Evolutionary conservation across 2,329 filamentous ascomycete species (phyloP), one percentile per base, ranked within the genome.

Genomic region (Diaporthe vaccinii): DNA sequence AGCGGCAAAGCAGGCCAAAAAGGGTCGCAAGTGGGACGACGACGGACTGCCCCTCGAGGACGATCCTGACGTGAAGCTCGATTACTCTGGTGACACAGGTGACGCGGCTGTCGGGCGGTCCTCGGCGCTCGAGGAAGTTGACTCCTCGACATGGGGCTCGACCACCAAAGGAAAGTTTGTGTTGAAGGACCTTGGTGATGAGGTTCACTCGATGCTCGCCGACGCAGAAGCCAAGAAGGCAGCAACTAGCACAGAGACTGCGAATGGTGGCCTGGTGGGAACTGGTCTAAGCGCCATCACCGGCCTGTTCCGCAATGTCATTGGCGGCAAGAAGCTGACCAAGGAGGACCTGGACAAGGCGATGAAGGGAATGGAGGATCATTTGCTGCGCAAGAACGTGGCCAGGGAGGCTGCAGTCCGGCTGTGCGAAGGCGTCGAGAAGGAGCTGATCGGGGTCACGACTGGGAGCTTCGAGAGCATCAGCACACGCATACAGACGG

Each of bases 341-440:
- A 94, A 95, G 83, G 91, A 94, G 78, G 96, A 98, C 81, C 89
- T 99, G 31, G 93, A 95, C 77, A 98, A 97, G 83, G 94, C 97
- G 2, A 92, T 99, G 86, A 97, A 96, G 84, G 94, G 93, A 44
- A 98, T 99, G 95, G 95, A 98, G 82, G 95, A 98, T 74, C 96
- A 98, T 83, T 88, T 99, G 9, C 86, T 99, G 76, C 93, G 93
- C 85, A 99, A 99, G 88, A 99, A 99, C 80, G 96, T 99, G 39
- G 97, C 97, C 0, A 93, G 95, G 72, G 97, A 98, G 87, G 97
- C 97, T 22, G 97, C 96, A 2, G 90, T 98, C 44, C 93, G 97
- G 72, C 87, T 99, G 57, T 98, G 96, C 82, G 93, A 97, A 77
- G 95, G 95, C 70, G 96, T 99, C 9, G 94, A 98, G 83, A 93